Evolutionary conservation across 2,329 filamentous ascomycete species (phyloP).

Genomic region (Thelonectria olida): DNA sequence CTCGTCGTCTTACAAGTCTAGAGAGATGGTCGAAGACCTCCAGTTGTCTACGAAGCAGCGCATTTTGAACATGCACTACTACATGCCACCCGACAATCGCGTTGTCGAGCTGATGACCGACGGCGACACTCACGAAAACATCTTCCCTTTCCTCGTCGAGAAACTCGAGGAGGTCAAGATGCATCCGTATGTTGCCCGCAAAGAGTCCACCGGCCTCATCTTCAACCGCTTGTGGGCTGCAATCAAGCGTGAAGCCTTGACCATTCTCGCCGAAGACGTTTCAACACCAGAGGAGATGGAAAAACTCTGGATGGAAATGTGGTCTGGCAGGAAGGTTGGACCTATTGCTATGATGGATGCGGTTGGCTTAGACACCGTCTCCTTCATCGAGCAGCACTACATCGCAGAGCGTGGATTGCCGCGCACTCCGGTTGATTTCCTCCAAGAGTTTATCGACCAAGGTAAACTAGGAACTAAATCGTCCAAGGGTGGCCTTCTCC

Average conservation of each 20-base stretch:
- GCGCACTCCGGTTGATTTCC: constrained; percentile 51
- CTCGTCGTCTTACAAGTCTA: constrained; percentile 61
- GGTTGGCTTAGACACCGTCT: constrained; percentile 62
- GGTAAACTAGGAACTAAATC: constrained; percentile 58
- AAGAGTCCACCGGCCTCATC: constrained; percentile 62
- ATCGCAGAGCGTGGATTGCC: constrained; percentile 57
- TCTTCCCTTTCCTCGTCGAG: constrained; percentile 57
- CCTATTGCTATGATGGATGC: constrained; percentile 7
- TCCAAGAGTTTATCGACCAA: constrained; percentile 54
- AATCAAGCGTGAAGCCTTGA: constrained; percentile 61
- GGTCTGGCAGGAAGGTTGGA: not conserved
- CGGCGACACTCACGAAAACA: constrained; percentile 51
- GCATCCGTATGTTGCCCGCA: constrained; percentile 51
- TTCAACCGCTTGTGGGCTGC: constrained; percentile 67
- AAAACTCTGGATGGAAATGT: constrained; percentile 54
- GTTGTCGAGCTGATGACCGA: constrained; percentile 64
- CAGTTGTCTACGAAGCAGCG: constrained; percentile 46
- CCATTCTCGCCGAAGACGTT: constrained; percentile 60
- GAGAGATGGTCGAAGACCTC: constrained; percentile 57
- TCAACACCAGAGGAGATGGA: constrained; percentile 59
- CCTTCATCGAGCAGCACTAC: constrained; percentile 63
- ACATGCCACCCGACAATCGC: constrained; percentile 57
- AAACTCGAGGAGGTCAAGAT: constrained; percentile 51
- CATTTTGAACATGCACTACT: constrained; percentile 61
- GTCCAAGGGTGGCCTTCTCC: constrained; percentile 50